Percentiles rank a stretch among this genome's conserved stretches.
Conservation (phyloP, 2,329 filamentous ascomycete species). For the Alternaria sp. region DNA sequence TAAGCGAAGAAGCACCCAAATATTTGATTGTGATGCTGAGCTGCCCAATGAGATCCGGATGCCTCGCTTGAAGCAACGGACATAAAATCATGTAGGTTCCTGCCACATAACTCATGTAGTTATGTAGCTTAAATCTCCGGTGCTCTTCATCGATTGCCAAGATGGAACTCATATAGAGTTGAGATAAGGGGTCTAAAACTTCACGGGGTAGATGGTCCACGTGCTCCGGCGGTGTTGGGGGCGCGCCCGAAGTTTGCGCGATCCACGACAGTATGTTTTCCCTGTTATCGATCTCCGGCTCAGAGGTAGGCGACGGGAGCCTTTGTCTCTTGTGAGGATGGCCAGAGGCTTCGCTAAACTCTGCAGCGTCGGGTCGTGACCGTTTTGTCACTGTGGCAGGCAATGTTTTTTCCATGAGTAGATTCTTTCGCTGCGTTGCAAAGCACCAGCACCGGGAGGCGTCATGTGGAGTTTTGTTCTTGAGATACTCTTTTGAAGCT, state of each 20-base stretch:
- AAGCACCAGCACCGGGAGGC: background rate
- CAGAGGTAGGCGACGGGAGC: background rate
- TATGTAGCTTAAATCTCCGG: background rate
- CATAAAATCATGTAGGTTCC: background rate
- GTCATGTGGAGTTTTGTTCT: background rate
- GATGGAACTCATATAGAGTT: background rate
- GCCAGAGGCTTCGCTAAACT: background rate
- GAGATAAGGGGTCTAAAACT: background rate
- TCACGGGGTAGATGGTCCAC: background rate
- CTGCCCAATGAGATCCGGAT: background rate
- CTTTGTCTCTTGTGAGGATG: background rate
- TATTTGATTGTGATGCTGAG: background rate
- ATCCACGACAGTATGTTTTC: rapidly evolving
- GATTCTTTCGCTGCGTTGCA: background rate
- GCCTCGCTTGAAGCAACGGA: background rate
- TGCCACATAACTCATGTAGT: background rate
- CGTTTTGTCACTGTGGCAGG: background rate
- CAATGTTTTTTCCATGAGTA: background rate
- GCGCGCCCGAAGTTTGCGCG: background rate
- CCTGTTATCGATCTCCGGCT: background rate
- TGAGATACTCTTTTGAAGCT: background rate
- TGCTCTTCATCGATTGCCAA: background rate
- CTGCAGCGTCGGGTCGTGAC: background rate
- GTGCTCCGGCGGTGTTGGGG: background rate
- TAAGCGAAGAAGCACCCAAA: background rate